Percentiles rank a stretch among this genome's conserved stretches.
Conservation (phyloP, 257 asterid genomes). For the Nicotiana tomentosiformis region DNA sequence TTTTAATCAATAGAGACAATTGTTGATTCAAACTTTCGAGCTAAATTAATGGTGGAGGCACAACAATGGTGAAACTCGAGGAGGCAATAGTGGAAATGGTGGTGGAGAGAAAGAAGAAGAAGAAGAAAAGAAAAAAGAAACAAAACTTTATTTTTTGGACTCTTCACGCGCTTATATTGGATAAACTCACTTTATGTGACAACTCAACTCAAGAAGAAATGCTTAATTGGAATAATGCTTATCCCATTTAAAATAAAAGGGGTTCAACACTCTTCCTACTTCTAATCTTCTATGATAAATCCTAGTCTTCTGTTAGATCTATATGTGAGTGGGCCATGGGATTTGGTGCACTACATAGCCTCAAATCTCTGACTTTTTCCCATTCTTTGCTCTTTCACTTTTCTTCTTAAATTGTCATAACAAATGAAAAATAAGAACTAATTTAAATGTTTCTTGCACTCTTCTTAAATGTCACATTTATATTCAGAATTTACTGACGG, state of each 20-base stretch:
- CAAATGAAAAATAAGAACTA: neutral
- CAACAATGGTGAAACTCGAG: no score
- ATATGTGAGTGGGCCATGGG: neutral
- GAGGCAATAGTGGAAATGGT: no score
- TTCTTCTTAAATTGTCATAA: neutral
- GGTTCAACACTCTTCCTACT: neutral
- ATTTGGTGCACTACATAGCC: neutral
- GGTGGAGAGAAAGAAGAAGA: no score
- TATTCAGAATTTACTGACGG: no score
- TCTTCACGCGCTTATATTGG: no score
- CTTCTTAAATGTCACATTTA: neutral
- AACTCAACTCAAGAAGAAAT: no score
- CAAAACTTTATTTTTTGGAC: no score
- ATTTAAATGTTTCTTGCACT: neutral
- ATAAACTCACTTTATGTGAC: no score
- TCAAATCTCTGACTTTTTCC: neutral
- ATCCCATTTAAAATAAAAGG: neutral
- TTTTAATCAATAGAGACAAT: no score
- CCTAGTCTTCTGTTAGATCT: neutral
- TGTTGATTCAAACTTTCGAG: no score
- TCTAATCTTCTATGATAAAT: neutral
- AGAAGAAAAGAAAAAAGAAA: no score
- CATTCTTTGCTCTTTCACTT: neutral
- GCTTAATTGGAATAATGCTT: neutral
- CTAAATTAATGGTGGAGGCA: no score